Evolutionary conservation across 768 basidiomycete genomes (phyloP), one percentile per base, ranked within the genome.

Genomic region (Mycena galopus): DNA sequence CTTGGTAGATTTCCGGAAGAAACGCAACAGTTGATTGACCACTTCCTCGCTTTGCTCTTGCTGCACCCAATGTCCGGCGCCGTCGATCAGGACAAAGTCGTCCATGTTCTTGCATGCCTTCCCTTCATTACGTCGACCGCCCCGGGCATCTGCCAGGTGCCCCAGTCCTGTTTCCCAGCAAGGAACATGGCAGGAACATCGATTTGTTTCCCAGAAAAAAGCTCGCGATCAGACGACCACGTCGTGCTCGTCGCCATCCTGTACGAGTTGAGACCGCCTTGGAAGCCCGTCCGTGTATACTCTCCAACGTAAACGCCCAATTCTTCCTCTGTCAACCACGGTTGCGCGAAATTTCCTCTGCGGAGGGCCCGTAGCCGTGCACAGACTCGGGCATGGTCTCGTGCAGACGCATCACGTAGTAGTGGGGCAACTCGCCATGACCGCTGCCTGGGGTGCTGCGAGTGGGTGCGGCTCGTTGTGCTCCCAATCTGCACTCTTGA

Each of bases 251-350:
- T 83, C 60, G 77, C 73, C 68, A 82, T 81, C 30, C 90, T 85
- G 75, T 92, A 92, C 69, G 85, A 80, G 74, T 92, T 90, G 63
- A 92, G 78, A 30, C 88, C 90, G n/a, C 90, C 90, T 76, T 91
- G 90, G 69, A 92, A 92, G 1, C 91, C 90, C 2, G 88, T 89
- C 50, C 85, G 81, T 0, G 75, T 73, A 68, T 86, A 92, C 73
- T 87, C 86, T 25, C 82, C 73, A 2, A 86, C 84, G 75, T 90
- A 91, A 14, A 89, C 84, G 0, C 68, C 78, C 16, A 90, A 83
- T 58, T 88, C 88, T 0, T 81, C 84, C 12, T 88, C 86, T 5
- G 85, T 68, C 11, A 91, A 79, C 91, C 91, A 92, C 12, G 65
- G 44, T 82, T 81, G 12, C 53, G 39, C 12, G 69, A 57, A 8